Evolutionary conservation across 2,329 filamentous ascomycete species (phyloP), one percentile per base, ranked within the genome.

Genomic region (Fusarium gaditjirri): DNA sequence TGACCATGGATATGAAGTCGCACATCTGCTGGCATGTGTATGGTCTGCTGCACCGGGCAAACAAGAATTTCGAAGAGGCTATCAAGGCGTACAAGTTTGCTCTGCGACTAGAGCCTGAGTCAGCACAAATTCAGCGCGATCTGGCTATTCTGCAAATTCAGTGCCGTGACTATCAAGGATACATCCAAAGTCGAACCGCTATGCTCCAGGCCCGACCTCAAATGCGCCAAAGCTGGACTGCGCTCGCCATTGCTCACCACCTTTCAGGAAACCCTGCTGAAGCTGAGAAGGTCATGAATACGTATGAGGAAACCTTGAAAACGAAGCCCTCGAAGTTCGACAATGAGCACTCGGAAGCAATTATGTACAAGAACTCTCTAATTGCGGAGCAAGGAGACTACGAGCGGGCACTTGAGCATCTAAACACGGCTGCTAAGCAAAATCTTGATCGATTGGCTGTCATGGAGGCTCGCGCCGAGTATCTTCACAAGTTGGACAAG

Each of bases 21-120:
- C 95, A 98, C 83, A 95, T 99, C 78, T 98, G 95, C 87, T 99
- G 96, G 96, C 97, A 99, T 83, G 96, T 99, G 68, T 99, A 98
- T 81, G 96, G 97, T 36, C 84, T 99, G 75, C 88, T 99, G 55
- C 98, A 97, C 84, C 92, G 95, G 56, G 92, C 94, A 53, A 92
- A 93, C 80, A 98, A 98, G 88, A 98, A 99, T 84, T 98, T 97
- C 77, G 96, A 98, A 82, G 96, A 98, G 84, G 95, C 97, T 14
- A 98, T 98, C 85, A 98, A 98, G 87, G 97, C 96, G 65, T 99
- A 99, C 87, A 97, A 97, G 81, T 97, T 97, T 82, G 96, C 96
- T 21, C 86, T 99, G 76, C 91, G 90, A 80, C 89, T 98, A 67
- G 96, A 99, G 79, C 95, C 97, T n/a, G 94, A 97, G 27, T 97